A percentile compares a stretch with the other conserved stretches of the same genome.
Conservation (phyloP, 164 flowering plant species). For the Hamamelis virginiana region DNA sequence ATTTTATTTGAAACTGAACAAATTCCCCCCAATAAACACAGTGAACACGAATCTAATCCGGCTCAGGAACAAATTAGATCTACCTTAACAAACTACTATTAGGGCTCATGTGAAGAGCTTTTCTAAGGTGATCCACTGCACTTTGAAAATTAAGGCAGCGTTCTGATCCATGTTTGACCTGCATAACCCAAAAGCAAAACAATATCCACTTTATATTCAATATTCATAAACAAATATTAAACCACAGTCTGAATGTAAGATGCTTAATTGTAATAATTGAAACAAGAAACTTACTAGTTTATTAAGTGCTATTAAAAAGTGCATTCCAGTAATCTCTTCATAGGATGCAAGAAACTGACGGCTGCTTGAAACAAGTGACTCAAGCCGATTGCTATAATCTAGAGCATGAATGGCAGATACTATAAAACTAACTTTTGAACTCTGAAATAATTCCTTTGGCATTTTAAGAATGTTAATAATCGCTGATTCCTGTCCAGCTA, state of each 20-base stretch:
- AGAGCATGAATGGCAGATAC: conserved; percentile 67
- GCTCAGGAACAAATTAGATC: neutral
- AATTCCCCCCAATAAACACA: neutral
- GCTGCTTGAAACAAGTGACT: conserved; percentile 50
- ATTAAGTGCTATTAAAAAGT: conserved; percentile 60
- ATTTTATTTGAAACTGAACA: neutral
- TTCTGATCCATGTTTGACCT: conserved; percentile 58
- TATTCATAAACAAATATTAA: neutral
- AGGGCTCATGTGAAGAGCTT: conserved; percentile 77
- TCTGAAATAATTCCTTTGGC: conserved; percentile 63
- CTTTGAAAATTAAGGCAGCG: conserved; percentile 45
- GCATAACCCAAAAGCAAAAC: conserved; percentile 20
- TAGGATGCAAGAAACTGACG: conserved; percentile 41
- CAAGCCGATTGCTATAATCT: conserved; percentile 53
- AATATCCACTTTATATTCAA: neutral
- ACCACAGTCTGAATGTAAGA: neutral
- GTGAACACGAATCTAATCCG: neutral
- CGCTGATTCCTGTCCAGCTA: conserved; percentile 66
- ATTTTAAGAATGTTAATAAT: conserved; percentile 58
- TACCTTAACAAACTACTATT: conserved; percentile 70
- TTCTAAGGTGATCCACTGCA: conserved; percentile 68
- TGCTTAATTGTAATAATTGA: neutral
- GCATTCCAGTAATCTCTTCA: conserved; percentile 63
- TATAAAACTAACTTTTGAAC: conserved; percentile 63
- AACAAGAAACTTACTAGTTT: conserved; percentile 57